Conservation (phyloP, 2,329 filamentous ascomycete species). For the Eurotiales sp. region DNA sequence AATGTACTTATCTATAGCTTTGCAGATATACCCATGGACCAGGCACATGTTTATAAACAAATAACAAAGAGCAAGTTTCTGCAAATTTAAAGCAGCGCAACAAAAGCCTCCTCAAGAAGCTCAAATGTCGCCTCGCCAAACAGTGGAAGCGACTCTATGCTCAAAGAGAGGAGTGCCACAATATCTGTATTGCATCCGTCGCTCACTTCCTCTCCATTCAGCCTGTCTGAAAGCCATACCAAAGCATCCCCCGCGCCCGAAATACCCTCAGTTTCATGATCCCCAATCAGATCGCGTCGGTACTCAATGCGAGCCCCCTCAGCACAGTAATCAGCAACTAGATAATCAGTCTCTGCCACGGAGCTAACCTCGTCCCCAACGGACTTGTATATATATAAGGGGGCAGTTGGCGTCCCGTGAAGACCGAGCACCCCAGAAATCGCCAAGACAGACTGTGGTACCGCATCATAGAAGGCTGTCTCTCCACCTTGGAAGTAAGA, state of each 20-base stretch:
- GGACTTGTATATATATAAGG: constrained; percentile 30
- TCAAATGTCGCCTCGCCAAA: too few species aligned
- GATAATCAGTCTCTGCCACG: constrained; percentile 23
- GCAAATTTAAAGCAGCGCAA: too few species aligned
- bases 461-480: neutral
- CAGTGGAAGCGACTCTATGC: too few species aligned
- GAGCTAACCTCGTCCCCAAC: constrained; percentile 28
- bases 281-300: neutral
- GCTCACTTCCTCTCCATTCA: neutral
- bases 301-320: constrained; percentile 14
- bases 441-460: neutral
- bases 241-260: neutral
- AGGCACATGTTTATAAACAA: too few species aligned
- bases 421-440: neutral
- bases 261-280: neutral
- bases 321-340: constrained; percentile 24
- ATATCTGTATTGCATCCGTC: neutral
- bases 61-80: too few species aligned
- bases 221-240: neutral
- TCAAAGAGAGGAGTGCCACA: neutral
- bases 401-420: constrained; percentile 25
- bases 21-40: too few species aligned
- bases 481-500: neutral
- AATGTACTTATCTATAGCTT: too few species aligned
- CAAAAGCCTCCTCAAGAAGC: too few species aligned